Evolutionary conservation across 257 asterid species (phyloP).

Genomic region (Ligustrum vulgare): DNA sequence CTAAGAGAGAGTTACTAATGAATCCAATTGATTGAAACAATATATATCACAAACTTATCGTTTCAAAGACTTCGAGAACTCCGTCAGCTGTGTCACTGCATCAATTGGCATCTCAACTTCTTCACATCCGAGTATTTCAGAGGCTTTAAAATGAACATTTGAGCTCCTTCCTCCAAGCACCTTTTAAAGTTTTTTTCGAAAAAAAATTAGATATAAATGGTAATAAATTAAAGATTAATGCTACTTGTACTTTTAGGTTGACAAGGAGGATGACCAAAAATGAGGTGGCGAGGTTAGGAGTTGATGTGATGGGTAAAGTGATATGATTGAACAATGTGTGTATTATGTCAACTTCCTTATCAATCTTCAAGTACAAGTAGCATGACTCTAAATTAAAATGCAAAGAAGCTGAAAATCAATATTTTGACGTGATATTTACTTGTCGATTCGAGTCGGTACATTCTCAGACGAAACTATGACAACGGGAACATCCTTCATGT

Average conservation of each 20-base stretch:
- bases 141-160: constrained; percentile 72
- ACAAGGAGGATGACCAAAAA: too few relatives aligned
- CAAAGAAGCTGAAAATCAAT: neutral
- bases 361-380: too few relatives aligned
- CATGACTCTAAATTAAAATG: too few relatives aligned
- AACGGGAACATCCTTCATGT: constrained; percentile 61
- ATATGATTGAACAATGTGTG: too few relatives aligned
- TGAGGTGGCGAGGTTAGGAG: too few relatives aligned
- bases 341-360: too few relatives aligned
- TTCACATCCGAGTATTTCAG: constrained; percentile 59
- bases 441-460: constrained; percentile 56
- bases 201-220: neutral
- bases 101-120: constrained; percentile 47
- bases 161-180: constrained; percentile 69
- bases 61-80: neutral
- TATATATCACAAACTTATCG: neutral
- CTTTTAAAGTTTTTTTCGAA: constrained; percentile 15
- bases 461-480: constrained; percentile 71
- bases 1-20: neutral
- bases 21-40: neutral
- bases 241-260: too few relatives aligned
- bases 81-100: constrained; percentile 30
- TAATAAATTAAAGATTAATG: too few relatives aligned
- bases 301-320: too few relatives aligned
- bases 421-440: constrained; percentile 26